Percentiles rank a stretch among this genome's conserved stretches.
Evolutionary conservation across 305 asterid genomes (phyloP).

Genomic region (Euphrasia arctica): DNA sequence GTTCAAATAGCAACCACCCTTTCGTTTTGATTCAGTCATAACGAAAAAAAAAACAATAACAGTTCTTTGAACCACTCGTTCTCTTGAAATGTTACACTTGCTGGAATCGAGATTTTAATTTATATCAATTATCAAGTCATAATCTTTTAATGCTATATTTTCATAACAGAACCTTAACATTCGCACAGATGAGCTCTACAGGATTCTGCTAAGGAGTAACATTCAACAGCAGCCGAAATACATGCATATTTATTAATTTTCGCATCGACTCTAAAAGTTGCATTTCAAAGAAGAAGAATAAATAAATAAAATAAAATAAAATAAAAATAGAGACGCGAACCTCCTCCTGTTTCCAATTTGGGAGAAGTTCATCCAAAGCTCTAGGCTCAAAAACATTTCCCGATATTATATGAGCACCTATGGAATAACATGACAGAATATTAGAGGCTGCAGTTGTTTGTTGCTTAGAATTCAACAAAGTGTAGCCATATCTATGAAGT

Average conservation of each 20-base stretch:
- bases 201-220: constrained; percentile 5
- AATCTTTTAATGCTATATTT: background rate
- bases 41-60: background rate
- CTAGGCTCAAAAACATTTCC: constrained; percentile 98
- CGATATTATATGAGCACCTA: constrained; percentile 95
- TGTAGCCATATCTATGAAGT: constrained; percentile 9
- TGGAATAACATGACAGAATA: constrained; percentile 22
- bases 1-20: constrained; percentile 1
- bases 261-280: constrained; percentile 13
- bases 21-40: too few species aligned
- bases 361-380: constrained; percentile 92
- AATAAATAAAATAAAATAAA: background rate
- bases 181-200: constrained; percentile 12
- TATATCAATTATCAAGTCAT: background rate
- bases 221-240: background rate
- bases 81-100: constrained; percentile 18
- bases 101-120: background rate
- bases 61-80: constrained; percentile 3
- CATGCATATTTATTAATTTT: background rate
- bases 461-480: constrained; percentile 23
- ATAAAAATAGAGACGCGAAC: constrained; percentile 34
- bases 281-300: constrained; percentile 8
- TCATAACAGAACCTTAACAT: background rate
- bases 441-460: constrained; percentile 1
- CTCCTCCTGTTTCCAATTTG: constrained; percentile 85